Evolutionary conservation across 352 stramenopile species (phyloP).

Genomic region (Globisporangium splendens): DNA sequence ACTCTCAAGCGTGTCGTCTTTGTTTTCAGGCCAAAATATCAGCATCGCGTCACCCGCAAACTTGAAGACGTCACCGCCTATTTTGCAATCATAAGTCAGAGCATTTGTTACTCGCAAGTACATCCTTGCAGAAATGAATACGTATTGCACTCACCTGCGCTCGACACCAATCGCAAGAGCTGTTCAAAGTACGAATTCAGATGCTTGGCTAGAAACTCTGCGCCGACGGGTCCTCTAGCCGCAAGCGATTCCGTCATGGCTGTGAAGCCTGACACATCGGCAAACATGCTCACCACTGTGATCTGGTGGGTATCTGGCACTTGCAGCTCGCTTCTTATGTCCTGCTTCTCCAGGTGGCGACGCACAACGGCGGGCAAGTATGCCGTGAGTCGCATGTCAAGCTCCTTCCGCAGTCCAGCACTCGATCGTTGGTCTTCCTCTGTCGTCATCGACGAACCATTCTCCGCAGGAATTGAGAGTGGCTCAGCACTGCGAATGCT

Average conservation of each 20-base stretch:
- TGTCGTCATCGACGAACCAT: neutral
- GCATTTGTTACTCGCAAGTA: neutral
- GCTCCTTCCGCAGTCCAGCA: conserved; percentile 59
- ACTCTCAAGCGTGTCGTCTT: conserved; percentile 84
- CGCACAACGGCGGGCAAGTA: conserved; percentile 82
- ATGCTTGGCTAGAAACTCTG: conserved; percentile 88
- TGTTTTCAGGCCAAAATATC: conserved; percentile 91
- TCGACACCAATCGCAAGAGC: conserved; percentile 74
- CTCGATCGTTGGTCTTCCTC: conserved; percentile 25
- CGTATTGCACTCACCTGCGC: conserved; percentile 27
- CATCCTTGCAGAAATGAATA: neutral
- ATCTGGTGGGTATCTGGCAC: conserved; percentile 74
- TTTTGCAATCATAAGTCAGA: neutral
- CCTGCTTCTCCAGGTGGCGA: conserved; percentile 64
- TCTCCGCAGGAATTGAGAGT: too few relatives aligned
- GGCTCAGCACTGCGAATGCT: too few relatives aligned
- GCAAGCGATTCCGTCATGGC: conserved; percentile 91
- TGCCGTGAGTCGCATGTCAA: conserved; percentile 78
- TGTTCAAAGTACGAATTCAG: conserved; percentile 94
- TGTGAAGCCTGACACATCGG: conserved; percentile 93
- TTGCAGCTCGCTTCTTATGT: conserved; percentile 25
- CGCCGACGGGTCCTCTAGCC: conserved; percentile 73
- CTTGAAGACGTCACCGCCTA: conserved; percentile 90
- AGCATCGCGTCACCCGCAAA: conserved; percentile 96
- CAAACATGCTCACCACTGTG: conserved; percentile 90